Conservation (phyloP, 305 asterid species). For the Nicotiana rustica region DNA sequence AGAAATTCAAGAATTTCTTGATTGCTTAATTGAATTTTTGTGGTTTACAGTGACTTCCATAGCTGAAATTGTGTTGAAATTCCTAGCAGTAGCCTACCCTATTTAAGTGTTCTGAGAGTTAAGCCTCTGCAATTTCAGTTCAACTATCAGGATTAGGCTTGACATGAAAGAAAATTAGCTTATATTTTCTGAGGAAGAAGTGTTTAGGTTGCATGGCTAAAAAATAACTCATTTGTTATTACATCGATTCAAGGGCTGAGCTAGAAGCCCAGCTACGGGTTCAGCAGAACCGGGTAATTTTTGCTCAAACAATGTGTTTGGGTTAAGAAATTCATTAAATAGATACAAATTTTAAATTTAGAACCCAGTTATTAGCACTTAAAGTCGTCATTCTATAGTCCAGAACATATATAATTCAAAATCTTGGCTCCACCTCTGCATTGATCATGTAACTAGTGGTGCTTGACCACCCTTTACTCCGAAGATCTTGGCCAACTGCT, state of each 20-base stretch:
- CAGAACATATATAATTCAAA: too few species aligned
- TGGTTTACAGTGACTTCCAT: not conserved
- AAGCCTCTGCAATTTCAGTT: not conserved
- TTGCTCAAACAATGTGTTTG: too few species aligned
- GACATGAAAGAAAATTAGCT: not conserved
- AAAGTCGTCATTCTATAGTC: too few species aligned
- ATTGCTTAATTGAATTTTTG: not conserved
- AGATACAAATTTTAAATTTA: too few species aligned
- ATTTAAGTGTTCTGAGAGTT: not conserved
- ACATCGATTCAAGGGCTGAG: not conserved
- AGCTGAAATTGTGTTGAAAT: too few species aligned
- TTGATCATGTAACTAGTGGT: not conserved
- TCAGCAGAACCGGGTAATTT: too few species aligned
- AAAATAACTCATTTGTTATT: not conserved
- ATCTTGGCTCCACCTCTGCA: too few species aligned
- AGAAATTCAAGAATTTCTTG: not conserved
- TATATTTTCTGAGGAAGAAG: not conserved
- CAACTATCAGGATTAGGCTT: not conserved
- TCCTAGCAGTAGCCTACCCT: not conserved
- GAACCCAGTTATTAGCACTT: too few species aligned
- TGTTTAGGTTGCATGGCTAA: not conserved
- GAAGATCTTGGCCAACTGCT: not conserved
- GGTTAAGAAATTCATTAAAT: too few species aligned
- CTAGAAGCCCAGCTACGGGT: too few species aligned
- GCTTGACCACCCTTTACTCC: not conserved